These are phyloP conservation scores for Didymella segeticola DNA, from an alignment of 2,329 filamentous ascomycete species.

Conservation along the genomic window DNA sequence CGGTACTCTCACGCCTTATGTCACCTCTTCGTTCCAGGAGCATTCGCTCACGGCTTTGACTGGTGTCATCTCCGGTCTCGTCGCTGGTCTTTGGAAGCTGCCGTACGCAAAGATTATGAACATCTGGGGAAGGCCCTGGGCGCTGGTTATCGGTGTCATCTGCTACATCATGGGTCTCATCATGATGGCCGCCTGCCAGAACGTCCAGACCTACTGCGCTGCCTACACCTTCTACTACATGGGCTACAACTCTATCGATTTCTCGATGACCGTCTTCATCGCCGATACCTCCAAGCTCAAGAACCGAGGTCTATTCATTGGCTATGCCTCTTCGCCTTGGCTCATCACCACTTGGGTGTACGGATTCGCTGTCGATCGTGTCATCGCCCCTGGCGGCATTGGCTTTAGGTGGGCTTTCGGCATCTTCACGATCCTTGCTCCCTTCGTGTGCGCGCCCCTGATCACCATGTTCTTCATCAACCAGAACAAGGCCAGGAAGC, in stretches of 20 bases:
- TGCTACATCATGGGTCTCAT: constrained; percentile 57
- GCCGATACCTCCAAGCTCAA: constrained; percentile 71
- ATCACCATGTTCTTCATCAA: constrained; percentile 64
- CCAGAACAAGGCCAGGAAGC: constrained; percentile 65
- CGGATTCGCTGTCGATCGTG: constrained; percentile 37
- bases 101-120: constrained; percentile 54
- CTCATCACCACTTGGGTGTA: constrained; percentile 43
- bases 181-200: constrained; percentile 70
- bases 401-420: constrained; percentile 73
- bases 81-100: constrained; percentile 50
- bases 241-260: constrained; percentile 66
- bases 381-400: constrained; percentile 56
- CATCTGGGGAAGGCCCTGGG: constrained; percentile 51
- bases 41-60: constrained; percentile 50
- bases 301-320: constrained; percentile 68
- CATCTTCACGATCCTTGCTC: constrained; percentile 69
- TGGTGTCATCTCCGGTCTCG: constrained; percentile 47
- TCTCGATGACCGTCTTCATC: constrained; percentile 70
- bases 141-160: constrained; percentile 44
- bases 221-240: constrained; percentile 72
- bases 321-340: constrained; percentile 49
- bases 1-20: constrained; percentile 50
- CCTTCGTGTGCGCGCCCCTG: constrained; percentile 67
- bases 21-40: constrained; percentile 48
- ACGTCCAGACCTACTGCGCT: constrained; percentile 68